Base-by-base conservation (phyloP, 1,139 yeast species). In the Diutina neorugosa region DNA sequence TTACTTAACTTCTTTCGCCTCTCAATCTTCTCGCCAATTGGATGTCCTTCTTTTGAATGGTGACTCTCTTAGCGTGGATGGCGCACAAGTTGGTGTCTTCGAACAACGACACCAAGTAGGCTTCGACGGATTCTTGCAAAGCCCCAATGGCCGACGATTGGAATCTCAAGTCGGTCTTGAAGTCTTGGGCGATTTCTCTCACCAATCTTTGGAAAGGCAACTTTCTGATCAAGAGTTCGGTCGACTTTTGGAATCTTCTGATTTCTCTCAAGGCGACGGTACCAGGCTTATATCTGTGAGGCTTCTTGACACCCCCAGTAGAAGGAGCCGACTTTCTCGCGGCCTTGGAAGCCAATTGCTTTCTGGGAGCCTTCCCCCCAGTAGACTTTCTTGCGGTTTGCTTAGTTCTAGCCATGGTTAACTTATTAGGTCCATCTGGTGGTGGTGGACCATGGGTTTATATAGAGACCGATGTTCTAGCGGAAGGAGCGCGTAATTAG, bases 221-320 rank as follows among this genome's bases (percentile, higher is more conserved):
- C 65, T 74, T 74, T 73, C 79, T 74, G 63, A 74, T 74, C 66
- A 74, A 73, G 54, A 74, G 70, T 62, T 74, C 79, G 55, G 79
- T 74, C 23, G 78, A 74, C 64, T 74, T 74, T 65, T 74, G 79
- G 65, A 74, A 74, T 69, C 78, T 71, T 72, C 79, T 72, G 60
- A 74, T 74, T 72, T 74, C 78, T 73, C 79, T 73, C 68, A 74
- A 73, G 54, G 79, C 79, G 58, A 74, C 79, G 59, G 79, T 74
- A 73, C 79, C 78, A 61, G 79, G 79, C 73, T 74, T 74, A 68
- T 74, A 74, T 74, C 79, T 74, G 69, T 74, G 79, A 47, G 79
- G 78, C 66, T 74, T 74, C 68, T 74, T 74, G 59, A 74, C 79
- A 68, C 79, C 78, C 56, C 79, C 79, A 54, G 74, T 65, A 51